These are phyloP conservation scores for Pythium sukuiense DNA, from an alignment of 352 stramenopile genomes.

Conservation along the genomic window DNA sequence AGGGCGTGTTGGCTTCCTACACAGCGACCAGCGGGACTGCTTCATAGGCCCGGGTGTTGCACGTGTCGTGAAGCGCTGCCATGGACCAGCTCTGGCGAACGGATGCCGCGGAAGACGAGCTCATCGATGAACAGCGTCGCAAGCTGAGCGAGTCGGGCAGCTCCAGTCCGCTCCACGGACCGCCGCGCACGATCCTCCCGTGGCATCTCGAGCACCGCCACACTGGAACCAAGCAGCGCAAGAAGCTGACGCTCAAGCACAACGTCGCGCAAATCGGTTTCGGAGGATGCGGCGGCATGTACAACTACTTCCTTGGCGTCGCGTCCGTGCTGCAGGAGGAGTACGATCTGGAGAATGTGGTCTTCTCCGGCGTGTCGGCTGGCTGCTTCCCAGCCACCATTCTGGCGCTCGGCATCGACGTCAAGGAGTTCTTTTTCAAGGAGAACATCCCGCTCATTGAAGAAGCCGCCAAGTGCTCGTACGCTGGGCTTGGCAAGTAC, in stretches of 20 bases:
- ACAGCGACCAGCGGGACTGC: background rate
- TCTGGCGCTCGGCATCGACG: conserved; percentile 61
- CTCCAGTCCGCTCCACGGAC: conserved; percentile 16
- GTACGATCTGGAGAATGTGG: conserved; percentile 68
- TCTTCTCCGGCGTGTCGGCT: conserved; percentile 78
- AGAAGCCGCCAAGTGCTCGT: conserved; percentile 51
- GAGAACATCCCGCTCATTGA: conserved; percentile 76
- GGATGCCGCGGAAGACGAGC: conserved; percentile 30
- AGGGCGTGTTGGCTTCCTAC: background rate
- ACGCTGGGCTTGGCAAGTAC: conserved; percentile 63
- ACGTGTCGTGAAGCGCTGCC: background rate
- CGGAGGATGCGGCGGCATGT: conserved; percentile 81
- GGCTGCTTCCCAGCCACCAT: conserved; percentile 74
- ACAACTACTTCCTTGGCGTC: conserved; percentile 86
- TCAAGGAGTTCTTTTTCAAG: conserved; percentile 86
- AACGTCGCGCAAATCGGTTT: conserved; percentile 75
- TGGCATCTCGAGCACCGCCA: conserved; percentile 40
- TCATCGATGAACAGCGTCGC: conserved; percentile 18
- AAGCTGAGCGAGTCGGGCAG: conserved; percentile 23
- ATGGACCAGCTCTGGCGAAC: conserved; percentile 44
- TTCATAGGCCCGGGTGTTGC: background rate
- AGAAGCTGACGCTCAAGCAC: conserved; percentile 58
- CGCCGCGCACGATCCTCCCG: conserved; percentile 20
- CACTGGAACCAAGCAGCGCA: conserved; percentile 27
- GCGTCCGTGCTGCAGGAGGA: conserved; percentile 75